Evolutionary conservation across 2,329 filamentous ascomycete genomes (phyloP).

Genomic region (Xylaria polymorpha): DNA sequence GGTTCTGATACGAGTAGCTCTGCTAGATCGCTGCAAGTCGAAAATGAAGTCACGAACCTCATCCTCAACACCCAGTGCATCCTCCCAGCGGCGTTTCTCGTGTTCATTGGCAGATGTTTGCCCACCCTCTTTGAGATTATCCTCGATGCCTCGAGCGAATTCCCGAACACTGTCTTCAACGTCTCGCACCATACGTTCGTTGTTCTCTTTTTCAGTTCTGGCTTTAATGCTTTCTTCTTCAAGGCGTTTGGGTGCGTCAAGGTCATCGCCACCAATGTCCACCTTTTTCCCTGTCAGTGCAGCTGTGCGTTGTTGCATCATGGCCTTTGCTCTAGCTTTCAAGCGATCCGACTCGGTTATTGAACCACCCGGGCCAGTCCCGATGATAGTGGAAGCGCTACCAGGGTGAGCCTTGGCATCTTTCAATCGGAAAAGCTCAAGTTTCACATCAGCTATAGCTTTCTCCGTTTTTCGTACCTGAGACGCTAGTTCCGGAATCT

Average conservation of each 20-base stretch:
- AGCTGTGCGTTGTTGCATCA: slow-evolving; percentile 98
- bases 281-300: slow-evolving; percentile 88
- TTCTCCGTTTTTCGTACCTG: slow-evolving; percentile 91
- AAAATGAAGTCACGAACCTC: slow-evolving; percentile 98
- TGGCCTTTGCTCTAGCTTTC: slow-evolving; percentile 93
- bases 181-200: slow-evolving; percentile 95
- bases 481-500: slow-evolving; percentile 90
- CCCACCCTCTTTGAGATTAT: slow-evolving; percentile 83
- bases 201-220: slow-evolving; percentile 87
- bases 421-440: slow-evolving; percentile 92
- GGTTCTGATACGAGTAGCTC: slow-evolving; percentile 74
- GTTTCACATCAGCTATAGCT: slow-evolving; percentile 87
- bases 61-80: slow-evolving; percentile 94
- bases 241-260: slow-evolving; percentile 82
- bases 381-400: slow-evolving; percentile 83
- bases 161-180: slow-evolving; percentile 96
- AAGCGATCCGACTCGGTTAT: slow-evolving; percentile 94
- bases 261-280: slow-evolving; percentile 75
- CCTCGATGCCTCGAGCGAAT: slow-evolving; percentile 85
- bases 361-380: slow-evolving; percentile 89
- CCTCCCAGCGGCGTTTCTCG: slow-evolving; percentile 93
- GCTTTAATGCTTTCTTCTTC: slow-evolving; percentile 89
- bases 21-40: slow-evolving; percentile 88
- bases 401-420: slow-evolving; percentile 93
- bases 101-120: slow-evolving; percentile 84